Percentiles rank a stretch among this genome's conserved stretches.
Evolutionary conservation across 805 yeast species (phyloP).

Genomic region (Candida dajiaensis): DNA sequence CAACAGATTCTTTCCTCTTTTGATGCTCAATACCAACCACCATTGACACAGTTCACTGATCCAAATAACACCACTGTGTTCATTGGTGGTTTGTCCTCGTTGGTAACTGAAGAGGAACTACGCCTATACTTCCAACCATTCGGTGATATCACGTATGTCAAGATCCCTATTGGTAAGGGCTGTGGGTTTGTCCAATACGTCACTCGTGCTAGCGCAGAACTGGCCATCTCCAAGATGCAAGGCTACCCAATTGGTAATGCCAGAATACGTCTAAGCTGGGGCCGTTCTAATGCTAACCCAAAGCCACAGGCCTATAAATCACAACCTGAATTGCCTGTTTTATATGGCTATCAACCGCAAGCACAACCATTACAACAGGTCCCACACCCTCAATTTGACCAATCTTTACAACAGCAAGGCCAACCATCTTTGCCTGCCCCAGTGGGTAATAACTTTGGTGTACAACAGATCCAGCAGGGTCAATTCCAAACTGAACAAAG

Average conservation of each 20-base stretch:
- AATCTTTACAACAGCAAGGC: slow-evolving; percentile 3
- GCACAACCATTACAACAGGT: slow-evolving; percentile 7
- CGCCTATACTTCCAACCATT: slow-evolving; percentile 54
- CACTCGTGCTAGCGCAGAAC: slow-evolving; percentile 75
- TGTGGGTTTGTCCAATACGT: slow-evolving; percentile 87
- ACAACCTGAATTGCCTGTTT: slow-evolving; percentile 19
- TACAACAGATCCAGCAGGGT: slow-evolving; percentile 10
- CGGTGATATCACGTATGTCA: slow-evolving; percentile 73
- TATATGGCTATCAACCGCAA: slow-evolving; percentile 17
- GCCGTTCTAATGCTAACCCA: slow-evolving; percentile 42
- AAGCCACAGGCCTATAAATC: slow-evolving; percentile 18
- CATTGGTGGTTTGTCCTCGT: slow-evolving; percentile 57
- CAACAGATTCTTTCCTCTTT: slow-evolving; percentile 16
- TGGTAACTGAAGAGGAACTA: slow-evolving; percentile 57
- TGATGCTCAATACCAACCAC: slow-evolving; percentile 43
- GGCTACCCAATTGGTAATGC: slow-evolving; percentile 85
- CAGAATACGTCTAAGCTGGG: slow-evolving; percentile 84
- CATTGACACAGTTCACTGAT: slow-evolving; percentile 64
- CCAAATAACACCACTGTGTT: slow-evolving; percentile 75
- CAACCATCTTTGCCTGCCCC: slow-evolving; percentile 3
- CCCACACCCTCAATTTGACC: neutral
- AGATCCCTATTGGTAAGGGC: slow-evolving; percentile 66
- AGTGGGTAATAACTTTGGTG: slow-evolving; percentile 7
- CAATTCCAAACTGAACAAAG: slow-evolving; percentile 25
- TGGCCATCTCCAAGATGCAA: slow-evolving; percentile 82